Evolutionary conservation across 352 stramenopile genomes (phyloP).

Genomic region (Phytophthora pseudosyringae): DNA sequence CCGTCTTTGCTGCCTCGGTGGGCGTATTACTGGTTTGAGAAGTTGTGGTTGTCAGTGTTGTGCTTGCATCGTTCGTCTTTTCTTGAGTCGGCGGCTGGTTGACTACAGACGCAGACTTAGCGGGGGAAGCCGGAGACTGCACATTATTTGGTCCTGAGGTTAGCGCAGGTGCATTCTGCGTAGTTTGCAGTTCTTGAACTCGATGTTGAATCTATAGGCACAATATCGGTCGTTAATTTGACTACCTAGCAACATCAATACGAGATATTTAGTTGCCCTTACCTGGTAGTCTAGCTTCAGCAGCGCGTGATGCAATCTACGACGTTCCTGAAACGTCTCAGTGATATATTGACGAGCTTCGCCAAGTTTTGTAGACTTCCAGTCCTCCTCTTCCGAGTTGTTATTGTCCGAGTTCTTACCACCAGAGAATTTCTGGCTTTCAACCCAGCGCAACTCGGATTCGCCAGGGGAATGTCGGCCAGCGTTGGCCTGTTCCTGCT

Average conservation of each 20-base stretch:
- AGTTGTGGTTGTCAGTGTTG: neutral
- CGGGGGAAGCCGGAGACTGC: neutral
- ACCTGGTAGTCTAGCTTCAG: constrained; percentile 85
- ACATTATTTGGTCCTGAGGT: neutral
- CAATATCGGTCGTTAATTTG: constrained; percentile 10
- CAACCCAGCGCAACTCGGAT: constrained; percentile 19
- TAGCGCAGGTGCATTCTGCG: constrained; percentile 1
- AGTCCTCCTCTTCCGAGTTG: constrained; percentile 30
- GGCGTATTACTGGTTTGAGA: neutral
- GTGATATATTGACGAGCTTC: constrained; percentile 78
- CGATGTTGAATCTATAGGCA: constrained; percentile 18
- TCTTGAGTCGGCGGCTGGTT: constrained; percentile 14
- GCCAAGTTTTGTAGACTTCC: constrained; percentile 30
- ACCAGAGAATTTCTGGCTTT: constrained; percentile 18
- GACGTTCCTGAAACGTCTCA: constrained; percentile 87
- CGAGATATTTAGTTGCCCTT: neutral
- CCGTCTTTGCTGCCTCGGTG: constrained; percentile 8
- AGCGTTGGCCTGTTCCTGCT: constrained; percentile 31
- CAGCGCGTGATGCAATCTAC: constrained; percentile 74
- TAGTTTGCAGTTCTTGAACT: constrained; percentile 11
- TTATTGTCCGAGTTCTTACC: constrained; percentile 25
- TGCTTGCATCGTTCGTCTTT: neutral
- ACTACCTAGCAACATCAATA: neutral
- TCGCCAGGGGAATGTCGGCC: neutral
- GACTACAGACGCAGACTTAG: neutral